A percentile compares a stretch with the other conserved stretches of the same genome.
Evolutionary conservation across 345 rosid genomes (phyloP).

Genomic region (Hibiscus trionum): DNA sequence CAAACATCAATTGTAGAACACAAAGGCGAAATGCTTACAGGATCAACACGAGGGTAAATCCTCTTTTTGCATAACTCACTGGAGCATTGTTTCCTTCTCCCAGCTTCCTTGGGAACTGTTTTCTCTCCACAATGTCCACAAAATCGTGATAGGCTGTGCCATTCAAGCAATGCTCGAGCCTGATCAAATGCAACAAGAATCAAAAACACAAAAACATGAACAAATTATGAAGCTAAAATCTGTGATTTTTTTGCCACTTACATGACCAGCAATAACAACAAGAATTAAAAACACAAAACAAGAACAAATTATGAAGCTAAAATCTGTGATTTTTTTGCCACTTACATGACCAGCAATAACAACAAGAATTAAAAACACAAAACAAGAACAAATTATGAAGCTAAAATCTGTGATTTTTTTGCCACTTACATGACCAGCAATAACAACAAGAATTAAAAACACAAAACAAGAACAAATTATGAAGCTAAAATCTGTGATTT

Average conservation of each 20-base stretch:
- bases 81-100: slow-evolving; percentile 67
- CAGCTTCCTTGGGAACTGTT: slow-evolving; percentile 73
- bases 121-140: slow-evolving; percentile 77
- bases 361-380: background rate
- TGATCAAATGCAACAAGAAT: slow-evolving; percentile 18
- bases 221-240: no score
- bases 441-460: background rate
- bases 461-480: background rate
- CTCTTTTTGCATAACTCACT: slow-evolving; percentile 54
- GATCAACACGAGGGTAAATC: slow-evolving; percentile 88
- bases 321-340: background rate
- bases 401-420: background rate
- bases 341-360: slow-evolving; percentile 88
- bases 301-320: background rate
- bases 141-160: slow-evolving; percentile 60
- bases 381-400: background rate
- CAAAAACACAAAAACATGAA: no score
- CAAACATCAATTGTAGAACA: background rate
- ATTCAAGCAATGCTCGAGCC: slow-evolving; percentile 88
- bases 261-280: background rate
- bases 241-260: no score
- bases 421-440: slow-evolving; percentile 86
- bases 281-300: background rate
- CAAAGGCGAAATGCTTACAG: slow-evolving; percentile 31
- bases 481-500: background rate